phyloP scores from a whole-genome alignment of 2,329 filamentous ascomycete species.

The Ophioceras dolichostomum region DNA sequence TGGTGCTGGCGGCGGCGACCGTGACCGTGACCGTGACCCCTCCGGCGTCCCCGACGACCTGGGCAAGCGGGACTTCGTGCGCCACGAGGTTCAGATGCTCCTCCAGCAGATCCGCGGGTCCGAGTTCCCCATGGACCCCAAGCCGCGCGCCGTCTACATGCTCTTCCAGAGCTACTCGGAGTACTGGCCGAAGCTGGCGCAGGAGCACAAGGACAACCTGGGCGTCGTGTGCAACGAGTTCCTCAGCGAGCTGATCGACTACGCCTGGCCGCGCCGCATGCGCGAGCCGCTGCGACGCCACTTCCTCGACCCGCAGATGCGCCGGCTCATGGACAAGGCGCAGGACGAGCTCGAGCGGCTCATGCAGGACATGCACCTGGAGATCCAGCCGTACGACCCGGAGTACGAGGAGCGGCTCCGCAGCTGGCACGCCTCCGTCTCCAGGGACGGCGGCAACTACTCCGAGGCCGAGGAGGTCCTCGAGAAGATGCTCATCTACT shows the following conservation, averaged over 20 bases:
- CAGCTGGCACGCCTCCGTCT: constrained; percentile 27
- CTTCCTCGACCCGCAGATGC: constrained; percentile 36
- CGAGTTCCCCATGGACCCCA: constrained; percentile 38
- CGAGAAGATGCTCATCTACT: constrained; percentile 45
- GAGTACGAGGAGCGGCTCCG: constrained; percentile 38
- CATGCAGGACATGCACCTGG: constrained; percentile 37
- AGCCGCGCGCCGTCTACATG: constrained; percentile 39
- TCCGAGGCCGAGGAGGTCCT: constrained; percentile 39
- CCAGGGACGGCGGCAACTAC: constrained; percentile 30
- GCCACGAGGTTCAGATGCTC: constrained; percentile 33
- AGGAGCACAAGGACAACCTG: constrained; percentile 41
- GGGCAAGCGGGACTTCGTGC: constrained; percentile 34
- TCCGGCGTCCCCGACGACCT: constrained; percentile 12
- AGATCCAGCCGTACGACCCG: constrained; percentile 39
- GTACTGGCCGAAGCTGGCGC: constrained; percentile 37
- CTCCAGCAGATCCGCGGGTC: constrained; percentile 38
- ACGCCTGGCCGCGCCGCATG: constrained; percentile 38
- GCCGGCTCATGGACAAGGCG: constrained; percentile 30
- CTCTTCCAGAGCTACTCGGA: constrained; percentile 40
- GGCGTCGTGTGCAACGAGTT: constrained; percentile 42
- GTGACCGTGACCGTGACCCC: no score
- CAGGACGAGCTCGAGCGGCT: constrained; percentile 32
- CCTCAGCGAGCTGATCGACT: constrained; percentile 35
- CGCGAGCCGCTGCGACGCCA: constrained; percentile 34
- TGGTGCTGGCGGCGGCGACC: no score